A percentile compares a stretch with the other conserved stretches of the same genome.
Conservation (phyloP, 345 rosid genomes). For the Hirschfeldia incana region DNA sequence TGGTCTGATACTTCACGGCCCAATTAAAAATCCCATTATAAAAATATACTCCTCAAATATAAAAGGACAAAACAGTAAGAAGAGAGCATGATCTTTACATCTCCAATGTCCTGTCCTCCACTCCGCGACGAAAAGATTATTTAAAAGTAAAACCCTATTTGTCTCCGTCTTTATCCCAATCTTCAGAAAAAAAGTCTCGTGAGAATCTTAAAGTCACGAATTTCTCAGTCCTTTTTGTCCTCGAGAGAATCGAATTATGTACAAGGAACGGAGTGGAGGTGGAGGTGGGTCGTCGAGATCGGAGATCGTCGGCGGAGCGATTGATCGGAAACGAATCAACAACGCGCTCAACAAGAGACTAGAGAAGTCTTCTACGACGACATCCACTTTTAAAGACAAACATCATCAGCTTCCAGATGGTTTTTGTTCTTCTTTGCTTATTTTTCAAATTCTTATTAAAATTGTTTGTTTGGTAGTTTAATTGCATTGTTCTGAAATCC, state of each 20-base stretch:
- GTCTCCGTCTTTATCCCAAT: conserved; percentile 41
- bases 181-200: conserved; percentile 12
- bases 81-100: conserved; percentile 18
- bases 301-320: conserved; percentile 42
- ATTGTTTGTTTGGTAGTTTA: not conserved
- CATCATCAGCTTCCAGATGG: conserved; percentile 56
- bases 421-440: not conserved
- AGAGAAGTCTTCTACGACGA: conserved; percentile 41
- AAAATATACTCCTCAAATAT: not conserved
- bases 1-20: not conserved
- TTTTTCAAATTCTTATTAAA: not conserved
- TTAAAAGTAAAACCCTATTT: conserved; percentile 44
- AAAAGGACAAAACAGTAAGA: not conserved
- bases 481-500: not conserved
- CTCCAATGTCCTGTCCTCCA: conserved; percentile 37
- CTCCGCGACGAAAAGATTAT: conserved; percentile 15
- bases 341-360: conserved; percentile 86
- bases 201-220: conserved; percentile 19
- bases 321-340: conserved; percentile 88
- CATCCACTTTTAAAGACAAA: conserved; percentile 62
- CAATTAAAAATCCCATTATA: conserved; percentile 11
- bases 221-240: not conserved
- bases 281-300: conserved; percentile 32
- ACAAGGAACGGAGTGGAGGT: conserved; percentile 38
- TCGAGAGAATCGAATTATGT: conserved; percentile 45